Evolutionary conservation across 2,329 filamentous ascomycete species (phyloP).

Genomic region (Trichoderma cornu-damae): DNA sequence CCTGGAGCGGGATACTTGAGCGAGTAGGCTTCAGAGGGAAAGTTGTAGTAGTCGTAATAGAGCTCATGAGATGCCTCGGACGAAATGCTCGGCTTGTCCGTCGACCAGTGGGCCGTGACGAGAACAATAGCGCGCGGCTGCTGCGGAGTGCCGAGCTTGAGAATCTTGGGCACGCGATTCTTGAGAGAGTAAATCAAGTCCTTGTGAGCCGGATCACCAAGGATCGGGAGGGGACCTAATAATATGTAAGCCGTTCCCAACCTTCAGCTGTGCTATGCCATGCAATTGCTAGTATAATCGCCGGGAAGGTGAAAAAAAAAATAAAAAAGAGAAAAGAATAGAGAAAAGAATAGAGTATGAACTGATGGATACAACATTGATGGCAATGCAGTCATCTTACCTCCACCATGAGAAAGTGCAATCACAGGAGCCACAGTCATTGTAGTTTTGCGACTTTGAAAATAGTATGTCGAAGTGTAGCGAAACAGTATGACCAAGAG

Average conservation of each 20-base stretch:
- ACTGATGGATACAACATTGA: neutral
- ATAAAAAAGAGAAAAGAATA: no score
- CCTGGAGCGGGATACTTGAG: constrained; percentile 54
- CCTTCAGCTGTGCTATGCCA: no score
- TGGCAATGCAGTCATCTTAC: constrained; percentile 24
- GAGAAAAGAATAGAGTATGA: no score
- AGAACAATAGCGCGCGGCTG: constrained; percentile 50
- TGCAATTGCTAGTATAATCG: neutral
- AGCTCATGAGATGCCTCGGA: constrained; percentile 44
- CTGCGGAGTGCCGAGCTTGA: constrained; percentile 48
- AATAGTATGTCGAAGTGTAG: constrained; percentile 13
- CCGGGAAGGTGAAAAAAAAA: no score
- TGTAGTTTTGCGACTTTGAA: constrained; percentile 14
- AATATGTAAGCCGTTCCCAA: neutral
- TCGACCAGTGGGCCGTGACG: constrained; percentile 56
- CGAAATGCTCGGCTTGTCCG: constrained; percentile 46
- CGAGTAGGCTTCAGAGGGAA: constrained; percentile 50
- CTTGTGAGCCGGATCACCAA: constrained; percentile 50
- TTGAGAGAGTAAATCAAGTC: constrained; percentile 48
- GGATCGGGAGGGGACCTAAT: constrained; percentile 51
- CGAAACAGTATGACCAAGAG: constrained; percentile 10
- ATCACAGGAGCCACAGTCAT: constrained; percentile 43
- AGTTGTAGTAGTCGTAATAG: constrained; percentile 56
- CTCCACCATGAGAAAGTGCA: constrained; percentile 48
- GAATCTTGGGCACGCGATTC: constrained; percentile 49